Evolutionary conservation across 2,329 filamentous ascomycete species (phyloP), one percentile per base, ranked within the genome.

Genomic region (Nemania serpens): DNA sequence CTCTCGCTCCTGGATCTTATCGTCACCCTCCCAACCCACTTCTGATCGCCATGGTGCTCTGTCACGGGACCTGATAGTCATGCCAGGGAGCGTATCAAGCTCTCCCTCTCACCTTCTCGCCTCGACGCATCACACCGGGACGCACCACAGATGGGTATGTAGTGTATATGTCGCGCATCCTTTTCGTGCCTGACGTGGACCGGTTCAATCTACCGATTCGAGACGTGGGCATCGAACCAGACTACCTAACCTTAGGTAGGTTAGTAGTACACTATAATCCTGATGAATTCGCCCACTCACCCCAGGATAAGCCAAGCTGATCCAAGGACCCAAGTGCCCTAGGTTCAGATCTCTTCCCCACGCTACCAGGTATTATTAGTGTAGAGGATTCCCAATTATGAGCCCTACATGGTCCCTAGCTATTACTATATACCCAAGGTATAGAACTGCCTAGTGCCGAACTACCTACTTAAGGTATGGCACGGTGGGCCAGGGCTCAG

Each of bases 401-500:
- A 46, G 41, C 51, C 42, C 36, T 54, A 37, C 51, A 25, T 41
- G 36, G 3, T 4, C 15, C 11, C 43, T 18, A 15, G 13, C 6
- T 46, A 42, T 42, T 42, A 42, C 39, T 41, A 37, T 37, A 37
- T 15, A 37, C 34, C 25, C 7, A n/a, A 29, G 25, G 25, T 29
- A 29, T 29, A 29, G 25, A 29, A 29, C 25, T 29, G n/a, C 25
- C 43, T 46, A 46, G 20, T 29, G 15, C 41, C 25, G 17, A 34
- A 55, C 45, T 48, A 48, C 46, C 7, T 34, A 36, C 29, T 39
- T 55, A 42, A 22, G n/a, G 15, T 47, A 10, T 22, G 42, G 22
- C 25, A 17, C 33, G n/a, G 58, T 53, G 43, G 53, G 42, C 48
- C 59, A 34, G 25, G n/a, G 22, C 51, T 59, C 55, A 49, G 48